These are phyloP conservation scores for Dendrobium chrysotoxum DNA, from an alignment of 106 monocot genomes.

Conservation along the genomic window DNA sequence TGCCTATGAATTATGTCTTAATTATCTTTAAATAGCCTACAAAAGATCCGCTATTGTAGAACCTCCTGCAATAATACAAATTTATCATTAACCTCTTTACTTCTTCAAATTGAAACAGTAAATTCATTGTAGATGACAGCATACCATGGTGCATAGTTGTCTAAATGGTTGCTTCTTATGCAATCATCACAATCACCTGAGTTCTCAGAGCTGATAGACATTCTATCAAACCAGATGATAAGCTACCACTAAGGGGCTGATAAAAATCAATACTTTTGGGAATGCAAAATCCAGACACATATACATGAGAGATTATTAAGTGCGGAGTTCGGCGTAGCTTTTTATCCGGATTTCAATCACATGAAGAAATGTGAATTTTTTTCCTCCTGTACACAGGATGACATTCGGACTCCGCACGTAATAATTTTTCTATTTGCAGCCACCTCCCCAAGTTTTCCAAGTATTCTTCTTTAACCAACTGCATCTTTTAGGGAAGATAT, in stretches of 20 bases:
- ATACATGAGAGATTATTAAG: conserved; percentile 3
- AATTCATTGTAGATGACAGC: conserved; percentile 7
- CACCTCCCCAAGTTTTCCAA: conserved; percentile 47
- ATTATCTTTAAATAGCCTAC: conserved; percentile 18
- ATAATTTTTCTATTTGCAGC: conserved; percentile 9
- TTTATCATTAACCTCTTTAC: background rate
- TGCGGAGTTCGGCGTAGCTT: no score
- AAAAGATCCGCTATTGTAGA: conserved; percentile 60
- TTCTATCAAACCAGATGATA: conserved; percentile 40
- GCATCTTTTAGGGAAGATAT: conserved; percentile 38
- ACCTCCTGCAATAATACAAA: conserved; percentile 39
- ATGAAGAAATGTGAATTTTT: no score
- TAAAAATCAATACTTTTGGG: conserved; percentile 41
- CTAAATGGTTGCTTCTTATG: conserved; percentile 43
- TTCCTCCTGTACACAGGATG: no score
- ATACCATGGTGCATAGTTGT: conserved; percentile 57
- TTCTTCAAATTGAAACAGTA: background rate
- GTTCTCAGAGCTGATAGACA: conserved; percentile 50
- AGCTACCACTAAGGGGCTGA: conserved; percentile 25
- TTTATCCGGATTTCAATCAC: no score
- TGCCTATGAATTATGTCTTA: no score
- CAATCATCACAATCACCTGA: conserved; percentile 52
- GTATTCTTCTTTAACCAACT: conserved; percentile 30
- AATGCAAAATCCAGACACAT: conserved; percentile 66
- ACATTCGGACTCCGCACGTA: no score